Evolutionary conservation across 2,329 filamentous ascomycete genomes (phyloP), one percentile per base, ranked within the genome.

Genomic region (Curvularia sp.): DNA sequence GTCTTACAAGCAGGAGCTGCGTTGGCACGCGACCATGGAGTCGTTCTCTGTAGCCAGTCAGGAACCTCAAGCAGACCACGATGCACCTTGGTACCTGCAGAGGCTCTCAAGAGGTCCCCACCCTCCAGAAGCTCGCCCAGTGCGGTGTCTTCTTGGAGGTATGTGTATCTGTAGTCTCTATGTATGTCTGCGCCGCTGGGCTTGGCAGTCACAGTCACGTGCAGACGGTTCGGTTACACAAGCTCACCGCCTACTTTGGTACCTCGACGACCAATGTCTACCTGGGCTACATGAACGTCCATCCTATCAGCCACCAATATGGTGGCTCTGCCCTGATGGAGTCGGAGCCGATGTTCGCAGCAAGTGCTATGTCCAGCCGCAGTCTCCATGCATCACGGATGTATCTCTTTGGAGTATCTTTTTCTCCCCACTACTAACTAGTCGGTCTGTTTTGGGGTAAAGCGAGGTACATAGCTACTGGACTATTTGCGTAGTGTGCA

Each of bases 21-120:
- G 62, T 53, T 67, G 70, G 67, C 72, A 74, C 72, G 68, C 72
- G 72, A 75, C 70, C 68, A 66, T 26, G 59, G 52, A 48, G 53
- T 48, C 26, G 31, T 53, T 53, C 38, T 53, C 48, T 38, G 52
- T 58, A 57, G 55, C 71, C 69, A 73, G 63, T 75, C 66, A 75
- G 66, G 65, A 56, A 63, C 49, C 53, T 64, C 49, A 58, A 57
- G 47, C 38, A 58, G 63, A 61, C 70, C 72, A 76, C 72, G 63
- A 74, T 77, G 65, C 76, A 76, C 55, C 71, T 77, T 63, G 73
- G 77, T 54, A 65, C 74, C 9, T 64, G 64, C 61, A 74, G 72
- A 22, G 69, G 60, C 15, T 55, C 67, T 43, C 75, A n/a, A 80
- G 65, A 79, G 33, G 30, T 7, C 30, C 10, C 9, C 30, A 31